phyloP scores from a whole-genome alignment of 805 yeast genomes.

The Maudiozyma barnettii region DNA sequence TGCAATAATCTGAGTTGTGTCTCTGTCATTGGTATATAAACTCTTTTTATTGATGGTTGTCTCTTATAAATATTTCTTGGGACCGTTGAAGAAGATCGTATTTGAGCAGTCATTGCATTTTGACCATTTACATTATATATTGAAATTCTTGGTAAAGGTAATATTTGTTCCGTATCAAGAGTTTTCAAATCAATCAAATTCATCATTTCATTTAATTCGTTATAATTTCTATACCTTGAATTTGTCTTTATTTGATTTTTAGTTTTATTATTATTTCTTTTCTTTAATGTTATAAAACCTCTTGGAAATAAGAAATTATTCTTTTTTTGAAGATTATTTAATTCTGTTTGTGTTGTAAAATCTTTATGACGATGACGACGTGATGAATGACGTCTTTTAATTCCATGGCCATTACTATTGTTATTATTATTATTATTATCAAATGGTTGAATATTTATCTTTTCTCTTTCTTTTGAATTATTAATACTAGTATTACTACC shows the following conservation, averaged over 20 bases:
- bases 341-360: not conserved
- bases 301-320: not conserved
- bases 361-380: not conserved
- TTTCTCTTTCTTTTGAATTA: no score
- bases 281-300: not conserved
- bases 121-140: not conserved
- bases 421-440: not conserved
- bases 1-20: not conserved
- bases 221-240: conserved; percentile 6
- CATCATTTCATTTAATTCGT: conserved; percentile 16
- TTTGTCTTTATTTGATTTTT: not conserved
- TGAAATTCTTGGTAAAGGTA: not conserved
- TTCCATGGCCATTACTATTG: no score
- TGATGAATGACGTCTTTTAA: not conserved
- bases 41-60: not conserved
- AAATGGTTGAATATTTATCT: not conserved
- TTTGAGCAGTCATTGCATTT: not conserved
- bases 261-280: not conserved
- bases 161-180: not conserved
- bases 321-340: not conserved
- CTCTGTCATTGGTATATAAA: not conserved
- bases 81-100: not conserved
- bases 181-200: conserved; percentile 12
- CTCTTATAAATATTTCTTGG: not conserved
- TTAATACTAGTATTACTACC: not conserved